phyloP scores from a whole-genome alignment of 495 filamentous ascomycete species.

The Staphylotrichum longicolle region DNA sequence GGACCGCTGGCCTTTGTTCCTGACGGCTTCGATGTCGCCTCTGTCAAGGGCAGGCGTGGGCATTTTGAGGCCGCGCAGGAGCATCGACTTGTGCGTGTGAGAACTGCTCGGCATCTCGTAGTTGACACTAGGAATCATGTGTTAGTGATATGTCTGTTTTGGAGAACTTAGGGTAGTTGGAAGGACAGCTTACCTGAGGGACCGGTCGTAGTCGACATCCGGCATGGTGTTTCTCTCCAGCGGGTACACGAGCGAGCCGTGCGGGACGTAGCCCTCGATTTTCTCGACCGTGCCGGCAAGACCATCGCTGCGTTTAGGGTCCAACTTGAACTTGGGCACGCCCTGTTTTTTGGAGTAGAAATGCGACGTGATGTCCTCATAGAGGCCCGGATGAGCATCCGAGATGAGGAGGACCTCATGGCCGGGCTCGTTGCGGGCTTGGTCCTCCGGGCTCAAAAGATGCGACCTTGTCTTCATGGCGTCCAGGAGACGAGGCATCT shows the following conservation, averaged over 20 bases:
- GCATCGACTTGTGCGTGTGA: slow-evolving; percentile 86
- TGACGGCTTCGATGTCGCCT: slow-evolving; percentile 68
- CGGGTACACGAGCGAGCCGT: slow-evolving; percentile 59
- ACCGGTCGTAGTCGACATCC: slow-evolving; percentile 75
- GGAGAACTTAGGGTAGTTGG: background rate
- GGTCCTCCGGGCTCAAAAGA: slow-evolving; percentile 73
- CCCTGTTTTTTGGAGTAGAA: slow-evolving; percentile 91
- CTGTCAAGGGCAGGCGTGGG: slow-evolving; percentile 65
- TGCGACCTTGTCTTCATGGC: slow-evolving; percentile 84
- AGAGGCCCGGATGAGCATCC: slow-evolving; percentile 69
- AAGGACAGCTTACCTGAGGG: slow-evolving; percentile 63
- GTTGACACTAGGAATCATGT: slow-evolving; percentile 56
- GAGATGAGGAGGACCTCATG: slow-evolving; percentile 81
- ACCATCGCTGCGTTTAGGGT: slow-evolving; percentile 70
- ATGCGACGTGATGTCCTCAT: slow-evolving; percentile 71
- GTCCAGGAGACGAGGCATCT: slow-evolving; percentile 78
- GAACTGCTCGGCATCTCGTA: slow-evolving; percentile 75
- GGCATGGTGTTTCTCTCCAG: slow-evolving; percentile 66
- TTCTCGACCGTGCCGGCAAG: slow-evolving; percentile 79
- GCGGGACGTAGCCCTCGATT: slow-evolving; percentile 74
- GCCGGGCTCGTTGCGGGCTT: slow-evolving; percentile 73
- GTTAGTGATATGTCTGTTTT: slow-evolving; percentile 16
- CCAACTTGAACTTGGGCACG: slow-evolving; percentile 60
- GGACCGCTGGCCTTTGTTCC: slow-evolving; percentile 54
- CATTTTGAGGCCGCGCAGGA: slow-evolving; percentile 79